phyloP scores from a whole-genome alignment of 305 asterid genomes.

The Fraxinus nigra region DNA sequence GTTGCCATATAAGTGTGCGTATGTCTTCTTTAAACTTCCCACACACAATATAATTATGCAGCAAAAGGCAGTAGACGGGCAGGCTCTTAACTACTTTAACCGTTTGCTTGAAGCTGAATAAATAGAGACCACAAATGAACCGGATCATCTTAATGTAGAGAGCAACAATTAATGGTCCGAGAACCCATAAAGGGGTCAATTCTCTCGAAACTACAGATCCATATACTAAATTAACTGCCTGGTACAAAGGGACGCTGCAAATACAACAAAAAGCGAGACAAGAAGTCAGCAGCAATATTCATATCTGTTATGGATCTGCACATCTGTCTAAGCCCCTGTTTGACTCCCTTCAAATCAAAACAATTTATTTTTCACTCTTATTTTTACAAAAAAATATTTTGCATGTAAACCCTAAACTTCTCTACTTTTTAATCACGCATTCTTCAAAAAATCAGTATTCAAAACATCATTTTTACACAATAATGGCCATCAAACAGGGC shows the following conservation, averaged over 20 bases:
- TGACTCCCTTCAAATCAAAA: no score
- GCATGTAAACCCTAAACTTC: no score
- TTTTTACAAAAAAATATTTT: no score
- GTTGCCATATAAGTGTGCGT: slow-evolving; percentile 45
- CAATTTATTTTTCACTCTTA: no score
- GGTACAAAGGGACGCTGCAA: slow-evolving; percentile 71
- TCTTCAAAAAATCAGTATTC: no score
- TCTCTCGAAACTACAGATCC: slow-evolving; percentile 80
- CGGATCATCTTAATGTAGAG: slow-evolving; percentile 59
- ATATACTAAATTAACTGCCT: slow-evolving; percentile 54
- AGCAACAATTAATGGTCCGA: slow-evolving; percentile 69
- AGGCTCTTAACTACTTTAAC: slow-evolving; percentile 50
- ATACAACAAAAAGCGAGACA: slow-evolving; percentile 9
- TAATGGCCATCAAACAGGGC: no score
- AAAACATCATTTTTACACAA: no score
- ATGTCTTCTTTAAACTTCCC: slow-evolving; percentile 66
- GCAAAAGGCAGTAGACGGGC: slow-evolving; percentile 46
- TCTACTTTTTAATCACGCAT: no score
- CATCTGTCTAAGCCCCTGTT: background rate
- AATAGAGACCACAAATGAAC: slow-evolving; percentile 53
- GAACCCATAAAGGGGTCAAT: slow-evolving; percentile 77
- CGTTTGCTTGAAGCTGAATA: slow-evolving; percentile 64
- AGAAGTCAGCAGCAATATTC: slow-evolving; percentile 7
- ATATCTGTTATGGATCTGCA: background rate
- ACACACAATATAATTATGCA: slow-evolving; percentile 35